Conservation (phyloP, 148 eudicot genomes). For the Simmondsia chinensis region DNA sequence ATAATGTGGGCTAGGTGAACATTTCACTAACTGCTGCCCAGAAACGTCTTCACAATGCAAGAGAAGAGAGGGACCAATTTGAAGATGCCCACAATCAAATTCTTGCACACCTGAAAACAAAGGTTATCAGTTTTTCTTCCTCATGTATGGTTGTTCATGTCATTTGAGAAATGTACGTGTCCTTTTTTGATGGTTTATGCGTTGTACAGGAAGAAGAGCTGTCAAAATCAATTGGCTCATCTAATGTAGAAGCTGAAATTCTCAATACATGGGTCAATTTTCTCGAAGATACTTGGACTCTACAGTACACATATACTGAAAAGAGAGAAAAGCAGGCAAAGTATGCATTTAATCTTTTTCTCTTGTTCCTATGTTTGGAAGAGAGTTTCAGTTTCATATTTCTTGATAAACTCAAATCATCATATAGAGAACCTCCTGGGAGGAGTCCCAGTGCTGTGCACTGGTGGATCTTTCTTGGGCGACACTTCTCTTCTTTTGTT, state of each 20-base stretch:
- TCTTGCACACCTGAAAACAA: conserved; percentile 72
- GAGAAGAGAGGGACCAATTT: conserved; percentile 67
- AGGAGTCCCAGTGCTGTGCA: too few species aligned
- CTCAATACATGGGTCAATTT: conserved; percentile 90
- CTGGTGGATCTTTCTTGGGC: too few species aligned
- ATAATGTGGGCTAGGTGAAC: conserved; percentile 39
- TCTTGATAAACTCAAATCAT: background rate
- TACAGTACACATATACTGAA: conserved; percentile 58
- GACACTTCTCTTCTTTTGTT: too few species aligned
- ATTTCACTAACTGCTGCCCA: conserved; percentile 58
- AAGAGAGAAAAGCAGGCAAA: conserved; percentile 61
- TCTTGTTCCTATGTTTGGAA: background rate
- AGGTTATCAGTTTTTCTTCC: conserved; percentile 28
- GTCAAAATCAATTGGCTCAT: conserved; percentile 55
- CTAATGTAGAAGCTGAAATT: conserved; percentile 69
- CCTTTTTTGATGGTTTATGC: background rate
- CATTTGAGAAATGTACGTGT: background rate
- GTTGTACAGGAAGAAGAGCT: conserved; percentile 76
- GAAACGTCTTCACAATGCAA: conserved; percentile 55
- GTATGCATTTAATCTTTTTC: conserved; percentile 31
- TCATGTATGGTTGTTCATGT: background rate
- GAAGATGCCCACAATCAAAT: conserved; percentile 61
- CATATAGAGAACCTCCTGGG: too few species aligned
- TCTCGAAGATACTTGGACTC: conserved; percentile 91
- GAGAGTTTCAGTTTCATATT: background rate